Base-by-base conservation (phyloP, 176 grass and related monocot species). In the Thinopyrum elongatum region DNA sequence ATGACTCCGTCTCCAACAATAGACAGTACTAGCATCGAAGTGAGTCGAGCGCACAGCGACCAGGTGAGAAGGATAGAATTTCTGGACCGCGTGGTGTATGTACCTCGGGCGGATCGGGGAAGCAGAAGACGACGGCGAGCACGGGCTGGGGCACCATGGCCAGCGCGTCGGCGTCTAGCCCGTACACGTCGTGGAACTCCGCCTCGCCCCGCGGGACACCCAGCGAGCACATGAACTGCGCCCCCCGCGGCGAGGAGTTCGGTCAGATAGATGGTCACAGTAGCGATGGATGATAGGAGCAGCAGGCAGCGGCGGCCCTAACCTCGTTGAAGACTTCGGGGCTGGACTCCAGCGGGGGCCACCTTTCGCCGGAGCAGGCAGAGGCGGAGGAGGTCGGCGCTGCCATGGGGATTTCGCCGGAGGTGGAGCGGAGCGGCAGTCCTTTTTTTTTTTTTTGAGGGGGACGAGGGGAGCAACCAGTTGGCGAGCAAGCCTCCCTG, bases 251-350 rank as follows among this genome's bases (percentile, higher is more conserved):
- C 62, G 27, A 29, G n/a, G 35, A 14, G 51, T 35, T 77, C 16
- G 22, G 78, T 71, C 47, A 62, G 36, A 82, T 38, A 28, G 35
- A 79, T 4, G 63, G 7, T 10, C 14, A 6, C 11, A 28, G 2
- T 8, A 3, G 65, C 7, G 41, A 3, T 39, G 7, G 41, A 69
- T 12, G 78, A 12, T 5, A 12, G 22, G 23, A 14, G 8, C 3
- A 59, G 12, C 2, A 31, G 41, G 62, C 2, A 12, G 71, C 2
- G 31, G 14, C 51, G 3, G 21, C 8, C 2, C 13, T 15, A 64
- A 95, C 95, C 93, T 98, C 91, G 78, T 93, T 95, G 83, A 98
- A 92, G 6, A 98, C 93, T 41, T 92, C 93, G 4, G 95, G 95
- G 60, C 81, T 93, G 30, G 95, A 94, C 87, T 98, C 95, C 61